Evolutionary conservation across 441 rosid species (phyloP).

Genomic region (Adansonia grandidieri): DNA sequence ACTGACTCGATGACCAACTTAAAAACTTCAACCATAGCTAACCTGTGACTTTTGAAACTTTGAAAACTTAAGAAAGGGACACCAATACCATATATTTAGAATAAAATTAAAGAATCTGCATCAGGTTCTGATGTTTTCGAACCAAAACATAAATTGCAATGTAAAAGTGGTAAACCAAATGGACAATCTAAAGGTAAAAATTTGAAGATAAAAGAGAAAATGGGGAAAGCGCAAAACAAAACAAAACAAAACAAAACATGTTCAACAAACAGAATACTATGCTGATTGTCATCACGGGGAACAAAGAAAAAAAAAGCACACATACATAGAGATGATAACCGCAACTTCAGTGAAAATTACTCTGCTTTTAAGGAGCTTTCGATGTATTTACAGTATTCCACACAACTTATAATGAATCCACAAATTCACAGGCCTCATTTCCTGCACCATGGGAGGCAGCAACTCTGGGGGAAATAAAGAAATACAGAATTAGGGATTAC

Average conservation of each 20-base stretch:
- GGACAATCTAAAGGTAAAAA: not conserved
- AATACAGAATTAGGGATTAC: not conserved
- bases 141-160: conserved; percentile 12
- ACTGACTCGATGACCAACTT: not conserved
- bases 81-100: not conserved
- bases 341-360: not conserved
- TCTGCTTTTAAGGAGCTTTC: not conserved
- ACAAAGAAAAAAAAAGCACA: not conserved
- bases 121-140: conserved; percentile 4
- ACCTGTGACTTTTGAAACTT: no score
- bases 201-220: not conserved
- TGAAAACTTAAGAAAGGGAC: no score
- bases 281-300: conserved; percentile 21
- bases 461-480: not conserved
- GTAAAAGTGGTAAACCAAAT: not conserved
- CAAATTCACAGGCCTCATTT: not conserved
- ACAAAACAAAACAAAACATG: conserved; percentile 6
- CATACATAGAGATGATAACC: not conserved
- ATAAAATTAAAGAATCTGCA: conserved; percentile 31
- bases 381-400: not conserved
- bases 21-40: not conserved
- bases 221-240: not conserved
- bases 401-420: not conserved
- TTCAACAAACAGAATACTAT: conserved; percentile 9
- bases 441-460: not conserved